Evolutionary conservation across 495 filamentous ascomycete genomes (phyloP).

Genomic region (Immersiella caudata): DNA sequence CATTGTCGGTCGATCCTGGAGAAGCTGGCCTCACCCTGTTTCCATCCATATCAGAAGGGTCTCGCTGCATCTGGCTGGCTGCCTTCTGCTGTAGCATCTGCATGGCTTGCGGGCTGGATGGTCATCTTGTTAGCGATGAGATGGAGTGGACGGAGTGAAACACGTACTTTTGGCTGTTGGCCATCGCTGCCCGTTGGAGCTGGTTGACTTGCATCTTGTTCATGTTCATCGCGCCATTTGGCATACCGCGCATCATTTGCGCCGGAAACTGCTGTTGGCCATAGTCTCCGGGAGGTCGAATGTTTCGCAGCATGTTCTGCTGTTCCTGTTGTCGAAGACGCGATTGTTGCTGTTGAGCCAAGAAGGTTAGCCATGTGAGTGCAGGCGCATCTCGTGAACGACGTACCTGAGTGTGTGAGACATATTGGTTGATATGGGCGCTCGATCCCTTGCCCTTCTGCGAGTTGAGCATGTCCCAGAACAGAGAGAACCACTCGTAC

Average conservation of each 20-base stretch:
- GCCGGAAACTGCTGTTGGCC: conserved; percentile 50
- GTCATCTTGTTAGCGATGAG: conserved; percentile 35
- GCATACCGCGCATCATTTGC: conserved; percentile 54
- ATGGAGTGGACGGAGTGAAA: conserved; percentile 4
- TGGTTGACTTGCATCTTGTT: conserved; percentile 57
- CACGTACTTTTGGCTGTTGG: conserved; percentile 74
- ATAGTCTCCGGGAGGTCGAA: conserved; percentile 53
- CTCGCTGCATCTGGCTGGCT: conserved; percentile 74
- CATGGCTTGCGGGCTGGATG: conserved; percentile 65
- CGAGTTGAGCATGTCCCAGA: conserved; percentile 91
- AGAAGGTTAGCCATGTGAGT: conserved; percentile 25
- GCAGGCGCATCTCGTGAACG: background rate
- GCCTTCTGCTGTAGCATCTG: conserved; percentile 67
- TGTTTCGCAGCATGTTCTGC: conserved; percentile 68
- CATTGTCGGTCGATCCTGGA: conserved; percentile 80
- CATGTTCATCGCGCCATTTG: conserved; percentile 47
- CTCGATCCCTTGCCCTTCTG: conserved; percentile 64
- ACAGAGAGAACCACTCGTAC: conserved; percentile 92
- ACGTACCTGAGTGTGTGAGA: conserved; percentile 79
- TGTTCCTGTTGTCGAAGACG: conserved; percentile 67
- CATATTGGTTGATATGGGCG: conserved; percentile 65
- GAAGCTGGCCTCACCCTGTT: conserved; percentile 79
- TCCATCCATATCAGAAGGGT: conserved; percentile 85
- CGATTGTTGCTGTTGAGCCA: conserved; percentile 58
- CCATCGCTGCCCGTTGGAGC: conserved; percentile 72